phyloP scores from a whole-genome alignment of 495 filamentous ascomycete genomes.

The Hypomontagnella monticulosa region DNA sequence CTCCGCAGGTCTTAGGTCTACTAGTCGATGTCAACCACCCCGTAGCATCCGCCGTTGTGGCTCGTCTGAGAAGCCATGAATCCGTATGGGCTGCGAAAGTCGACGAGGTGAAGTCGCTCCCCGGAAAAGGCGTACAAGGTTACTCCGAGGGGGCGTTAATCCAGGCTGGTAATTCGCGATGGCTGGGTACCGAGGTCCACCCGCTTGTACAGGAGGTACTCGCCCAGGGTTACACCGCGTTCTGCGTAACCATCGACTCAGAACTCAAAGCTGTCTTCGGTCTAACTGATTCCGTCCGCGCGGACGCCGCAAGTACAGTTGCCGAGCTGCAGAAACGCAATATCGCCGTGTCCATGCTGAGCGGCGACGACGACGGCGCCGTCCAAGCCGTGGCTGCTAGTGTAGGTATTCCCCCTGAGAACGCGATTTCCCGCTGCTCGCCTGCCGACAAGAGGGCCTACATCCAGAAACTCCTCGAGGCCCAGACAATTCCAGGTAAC shows the following conservation, averaged over 20 bases:
- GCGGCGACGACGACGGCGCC: constrained; percentile 72
- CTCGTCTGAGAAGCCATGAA: constrained; percentile 54
- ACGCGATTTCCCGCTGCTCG: constrained; percentile 61
- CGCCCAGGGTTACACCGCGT: constrained; percentile 62
- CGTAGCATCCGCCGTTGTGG: constrained; percentile 68
- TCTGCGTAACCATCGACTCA: constrained; percentile 68
- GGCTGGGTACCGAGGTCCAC: constrained; percentile 59
- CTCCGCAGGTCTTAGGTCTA: constrained; percentile 53
- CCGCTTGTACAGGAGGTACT: constrained; percentile 56
- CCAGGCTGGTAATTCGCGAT: constrained; percentile 70
- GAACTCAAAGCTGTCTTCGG: constrained; percentile 66
- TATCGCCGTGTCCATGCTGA: constrained; percentile 70
- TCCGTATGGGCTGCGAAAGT: constrained; percentile 47
- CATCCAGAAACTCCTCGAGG: constrained; percentile 55
- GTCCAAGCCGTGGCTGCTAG: constrained; percentile 63
- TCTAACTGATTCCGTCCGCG: constrained; percentile 67
- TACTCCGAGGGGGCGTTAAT: constrained; percentile 51
- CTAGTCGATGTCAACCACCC: constrained; percentile 69
- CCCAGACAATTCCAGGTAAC: not conserved
- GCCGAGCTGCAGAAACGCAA: constrained; percentile 61
- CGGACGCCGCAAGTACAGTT: constrained; percentile 63
- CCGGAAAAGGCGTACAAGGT: constrained; percentile 58
- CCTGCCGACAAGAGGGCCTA: constrained; percentile 73
- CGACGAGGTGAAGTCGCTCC: constrained; percentile 56
- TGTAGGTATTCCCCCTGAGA: constrained; percentile 60